Conservation (phyloP, 2,329 filamentous ascomycete genomes). For the Dothideomycetes sp. region DNA sequence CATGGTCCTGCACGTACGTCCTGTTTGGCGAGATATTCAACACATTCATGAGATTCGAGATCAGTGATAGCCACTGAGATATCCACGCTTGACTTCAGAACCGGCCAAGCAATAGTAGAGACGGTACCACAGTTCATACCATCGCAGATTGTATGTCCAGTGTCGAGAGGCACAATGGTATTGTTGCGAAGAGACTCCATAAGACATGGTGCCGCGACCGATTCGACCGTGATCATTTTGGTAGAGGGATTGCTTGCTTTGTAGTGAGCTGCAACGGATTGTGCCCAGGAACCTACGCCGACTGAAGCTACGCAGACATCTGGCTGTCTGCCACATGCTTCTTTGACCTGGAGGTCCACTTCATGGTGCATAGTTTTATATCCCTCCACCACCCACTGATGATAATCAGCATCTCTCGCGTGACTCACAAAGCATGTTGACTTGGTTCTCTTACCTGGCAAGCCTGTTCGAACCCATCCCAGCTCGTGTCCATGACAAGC, state of each 20-base stretch:
- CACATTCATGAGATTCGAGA: constrained; percentile 50
- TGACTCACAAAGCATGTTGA: neutral
- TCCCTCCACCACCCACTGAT: constrained; percentile 64
- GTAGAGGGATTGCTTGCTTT: constrained; percentile 30
- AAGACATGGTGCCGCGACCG: constrained; percentile 54
- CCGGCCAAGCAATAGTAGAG: constrained; percentile 55
- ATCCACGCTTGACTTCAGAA: constrained; percentile 50
- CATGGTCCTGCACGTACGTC: constrained; percentile 52
- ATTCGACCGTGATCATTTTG: constrained; percentile 58
- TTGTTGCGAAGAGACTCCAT: constrained; percentile 44
- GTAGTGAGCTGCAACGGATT: constrained; percentile 58
- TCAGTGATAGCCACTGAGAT: constrained; percentile 53
- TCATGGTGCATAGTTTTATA: constrained; percentile 66
- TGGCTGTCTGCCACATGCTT: constrained; percentile 5
- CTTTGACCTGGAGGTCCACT: constrained; percentile 51
- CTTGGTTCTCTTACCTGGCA: constrained; percentile 30
- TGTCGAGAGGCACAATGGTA: constrained; percentile 41
- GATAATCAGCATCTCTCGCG: neutral
- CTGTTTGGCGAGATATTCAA: constrained; percentile 42
- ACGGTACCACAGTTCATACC: constrained; percentile 59
- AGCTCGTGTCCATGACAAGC: constrained; percentile 60
- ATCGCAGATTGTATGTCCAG: constrained; percentile 59
- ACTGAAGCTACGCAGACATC: constrained; percentile 54
- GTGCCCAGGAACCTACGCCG: constrained; percentile 64
- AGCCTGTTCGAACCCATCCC: constrained; percentile 56